A percentile compares a stretch with the other conserved stretches of the same genome.
phyloP scores from a whole-genome alignment of 176 grass and related monocot genomes.

The Guadua angustifolia region DNA sequence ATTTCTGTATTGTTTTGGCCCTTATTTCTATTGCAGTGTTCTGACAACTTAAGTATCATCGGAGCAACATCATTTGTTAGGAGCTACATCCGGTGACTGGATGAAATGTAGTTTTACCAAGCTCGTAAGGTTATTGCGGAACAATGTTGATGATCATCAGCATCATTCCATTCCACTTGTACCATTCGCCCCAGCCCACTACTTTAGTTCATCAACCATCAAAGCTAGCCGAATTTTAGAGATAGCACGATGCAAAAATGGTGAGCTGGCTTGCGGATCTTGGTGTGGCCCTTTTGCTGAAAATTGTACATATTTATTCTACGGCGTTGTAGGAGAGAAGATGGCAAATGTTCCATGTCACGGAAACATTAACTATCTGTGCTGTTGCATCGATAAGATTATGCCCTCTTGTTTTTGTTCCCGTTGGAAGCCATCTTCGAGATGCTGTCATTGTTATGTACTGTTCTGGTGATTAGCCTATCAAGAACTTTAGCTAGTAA shows the following conservation, averaged over 20 bases:
- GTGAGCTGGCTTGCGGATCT: constrained; percentile 24
- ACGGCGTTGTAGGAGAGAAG: not conserved
- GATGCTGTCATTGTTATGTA: constrained; percentile 16
- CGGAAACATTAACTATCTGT: not conserved
- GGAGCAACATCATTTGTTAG: constrained; percentile 86
- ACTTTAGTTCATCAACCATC: constrained; percentile 33
- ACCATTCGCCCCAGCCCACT: constrained; percentile 10
- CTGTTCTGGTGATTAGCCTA: not conserved
- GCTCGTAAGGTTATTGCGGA: constrained; percentile 34
- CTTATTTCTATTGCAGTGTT: constrained; percentile 53
- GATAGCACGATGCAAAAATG: constrained; percentile 31
- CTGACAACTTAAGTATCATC: constrained; percentile 82
- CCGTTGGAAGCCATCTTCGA: constrained; percentile 23
- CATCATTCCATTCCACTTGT: constrained; percentile 24
- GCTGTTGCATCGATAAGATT: constrained; percentile 25
- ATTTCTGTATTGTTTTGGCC: constrained; percentile 2
- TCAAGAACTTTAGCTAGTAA: constrained; percentile 3
- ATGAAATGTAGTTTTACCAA: not conserved
- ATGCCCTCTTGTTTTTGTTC: constrained; percentile 29
- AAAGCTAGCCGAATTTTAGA: constrained; percentile 45
- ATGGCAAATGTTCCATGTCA: not conserved
- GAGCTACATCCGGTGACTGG: constrained; percentile 85
- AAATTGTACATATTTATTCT: constrained; percentile 54
- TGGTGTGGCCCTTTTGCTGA: constrained; percentile 2
- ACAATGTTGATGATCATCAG: constrained; percentile 32